These are phyloP conservation scores for Thozetella sp. DNA, from an alignment of 495 filamentous ascomycete genomes.

Conservation along the genomic window DNA sequence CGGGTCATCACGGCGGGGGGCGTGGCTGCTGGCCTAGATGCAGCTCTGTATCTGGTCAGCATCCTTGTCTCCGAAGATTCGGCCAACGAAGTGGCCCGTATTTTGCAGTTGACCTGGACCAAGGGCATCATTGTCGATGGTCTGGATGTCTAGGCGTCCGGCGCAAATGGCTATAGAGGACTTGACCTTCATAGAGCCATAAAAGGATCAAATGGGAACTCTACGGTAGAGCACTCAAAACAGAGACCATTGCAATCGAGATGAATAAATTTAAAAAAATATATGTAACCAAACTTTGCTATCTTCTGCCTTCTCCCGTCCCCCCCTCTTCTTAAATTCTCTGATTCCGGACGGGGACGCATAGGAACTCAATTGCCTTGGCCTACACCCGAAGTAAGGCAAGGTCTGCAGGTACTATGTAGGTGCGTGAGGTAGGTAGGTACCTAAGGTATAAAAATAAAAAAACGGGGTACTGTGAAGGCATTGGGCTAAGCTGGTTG, in stretches of 20 bases:
- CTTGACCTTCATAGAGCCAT: neutral
- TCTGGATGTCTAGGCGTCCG: slow-evolving; percentile 62
- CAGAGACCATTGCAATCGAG: neutral
- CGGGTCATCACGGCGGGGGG: slow-evolving; percentile 78
- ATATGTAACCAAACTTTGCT: neutral
- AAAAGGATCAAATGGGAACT: neutral
- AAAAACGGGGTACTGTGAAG: neutral
- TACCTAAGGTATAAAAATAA: too few species aligned
- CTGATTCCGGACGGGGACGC: too few species aligned
- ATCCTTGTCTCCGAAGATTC: slow-evolving; percentile 68
- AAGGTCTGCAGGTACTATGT: too few species aligned
- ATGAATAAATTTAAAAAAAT: neutral
- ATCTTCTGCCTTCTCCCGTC: too few species aligned
- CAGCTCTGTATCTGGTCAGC: slow-evolving; percentile 75
- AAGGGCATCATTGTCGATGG: slow-evolving; percentile 72
- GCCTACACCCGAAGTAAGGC: too few species aligned
- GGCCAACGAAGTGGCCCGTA: slow-evolving; percentile 66
- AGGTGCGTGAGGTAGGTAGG: too few species aligned
- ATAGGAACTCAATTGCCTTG: too few species aligned
- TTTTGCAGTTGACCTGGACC: slow-evolving; percentile 73
- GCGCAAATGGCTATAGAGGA: slow-evolving; percentile 1
- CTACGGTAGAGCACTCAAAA: neutral
- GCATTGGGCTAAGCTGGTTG: neutral
- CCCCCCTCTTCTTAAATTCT: too few species aligned
- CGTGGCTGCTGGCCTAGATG: slow-evolving; percentile 76